phyloP scores from a whole-genome alignment of 441 rosid genomes.

The Lagerstroemia fauriei region DNA sequence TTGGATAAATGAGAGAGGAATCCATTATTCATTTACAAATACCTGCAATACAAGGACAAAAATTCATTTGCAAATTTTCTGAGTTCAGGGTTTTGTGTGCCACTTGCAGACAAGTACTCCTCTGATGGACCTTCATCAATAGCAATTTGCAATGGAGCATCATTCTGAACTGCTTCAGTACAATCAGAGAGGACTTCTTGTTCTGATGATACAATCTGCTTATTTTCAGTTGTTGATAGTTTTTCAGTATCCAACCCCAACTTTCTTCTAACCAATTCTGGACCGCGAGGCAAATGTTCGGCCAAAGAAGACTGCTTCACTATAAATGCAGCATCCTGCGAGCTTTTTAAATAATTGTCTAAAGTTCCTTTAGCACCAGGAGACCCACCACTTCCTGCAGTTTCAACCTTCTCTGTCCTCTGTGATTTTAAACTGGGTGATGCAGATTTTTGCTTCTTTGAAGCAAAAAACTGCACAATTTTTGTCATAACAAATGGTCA shows the following conservation, averaged over 20 bases:
- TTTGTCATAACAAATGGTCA: neutral
- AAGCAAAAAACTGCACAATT: conserved; percentile 63
- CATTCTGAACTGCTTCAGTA: conserved; percentile 32
- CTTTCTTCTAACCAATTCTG: conserved; percentile 48
- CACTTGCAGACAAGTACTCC: conserved; percentile 33
- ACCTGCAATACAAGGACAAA: conserved; percentile 91
- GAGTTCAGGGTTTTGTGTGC: conserved; percentile 50
- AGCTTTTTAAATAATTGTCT: conserved; percentile 58
- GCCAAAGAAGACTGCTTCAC: conserved; percentile 21
- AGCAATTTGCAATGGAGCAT: conserved; percentile 40
- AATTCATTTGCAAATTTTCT: conserved; percentile 71
- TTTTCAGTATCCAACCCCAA: conserved; percentile 46
- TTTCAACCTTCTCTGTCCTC: conserved; percentile 53
- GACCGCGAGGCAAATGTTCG: conserved; percentile 35
- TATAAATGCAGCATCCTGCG: conserved; percentile 40
- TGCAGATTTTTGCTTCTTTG: conserved; percentile 70
- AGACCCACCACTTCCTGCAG: conserved; percentile 48
- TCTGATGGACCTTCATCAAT: conserved; percentile 33
- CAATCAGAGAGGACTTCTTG: conserved; percentile 29
- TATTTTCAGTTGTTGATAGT: conserved; percentile 36
- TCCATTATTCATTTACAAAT: conserved; percentile 24
- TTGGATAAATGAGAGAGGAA: neutral
- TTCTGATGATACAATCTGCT: conserved; percentile 29
- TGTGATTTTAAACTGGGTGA: conserved; percentile 66
- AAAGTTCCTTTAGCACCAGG: conserved; percentile 72